Evolutionary conservation across 164 flowering plant genomes (phyloP).

Genomic region (Nelumbo lutea): DNA sequence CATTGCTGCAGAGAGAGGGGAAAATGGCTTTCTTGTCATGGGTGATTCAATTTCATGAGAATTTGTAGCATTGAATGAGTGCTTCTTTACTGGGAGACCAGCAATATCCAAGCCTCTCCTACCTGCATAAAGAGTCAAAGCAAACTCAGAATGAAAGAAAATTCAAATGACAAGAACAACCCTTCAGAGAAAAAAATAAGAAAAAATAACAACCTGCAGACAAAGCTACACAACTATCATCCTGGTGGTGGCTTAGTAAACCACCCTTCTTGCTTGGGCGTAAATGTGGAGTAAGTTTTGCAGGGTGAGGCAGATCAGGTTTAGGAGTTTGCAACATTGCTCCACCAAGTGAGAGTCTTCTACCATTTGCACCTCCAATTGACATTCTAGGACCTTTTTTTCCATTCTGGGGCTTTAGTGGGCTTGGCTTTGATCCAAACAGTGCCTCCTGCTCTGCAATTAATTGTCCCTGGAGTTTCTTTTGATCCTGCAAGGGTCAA

Average conservation of each 20-base stretch:
- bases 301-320: constrained; percentile 25
- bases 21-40: constrained; percentile 63
- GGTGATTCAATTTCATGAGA: constrained; percentile 46
- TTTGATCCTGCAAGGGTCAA: constrained; percentile 65
- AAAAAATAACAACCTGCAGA: constrained; percentile 38
- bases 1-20: constrained; percentile 57
- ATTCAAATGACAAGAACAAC: neutral
- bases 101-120: constrained; percentile 63
- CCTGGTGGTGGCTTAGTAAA: constrained; percentile 18
- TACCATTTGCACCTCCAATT: constrained; percentile 47
- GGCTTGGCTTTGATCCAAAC: constrained; percentile 92
- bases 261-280: constrained; percentile 42
- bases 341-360: constrained; percentile 69
- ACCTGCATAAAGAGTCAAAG: constrained; percentile 24
- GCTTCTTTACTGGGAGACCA: constrained; percentile 43
- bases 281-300: constrained; percentile 31
- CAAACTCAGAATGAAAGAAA: neutral
- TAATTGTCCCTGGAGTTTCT: constrained; percentile 68
- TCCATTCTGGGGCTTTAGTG: constrained; percentile 53
- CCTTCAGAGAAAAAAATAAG: neutral
- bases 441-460: constrained; percentile 72
- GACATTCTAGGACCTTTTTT: constrained; percentile 62
- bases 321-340: constrained; percentile 53
- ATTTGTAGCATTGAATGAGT: constrained; percentile 34
- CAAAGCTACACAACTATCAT: constrained; percentile 32